Percentiles rank a stretch among this genome's conserved stretches.
Evolutionary conservation across 2,329 filamentous ascomycete genomes (phyloP).

Genomic region (Aureobasidium mangrovei): DNA sequence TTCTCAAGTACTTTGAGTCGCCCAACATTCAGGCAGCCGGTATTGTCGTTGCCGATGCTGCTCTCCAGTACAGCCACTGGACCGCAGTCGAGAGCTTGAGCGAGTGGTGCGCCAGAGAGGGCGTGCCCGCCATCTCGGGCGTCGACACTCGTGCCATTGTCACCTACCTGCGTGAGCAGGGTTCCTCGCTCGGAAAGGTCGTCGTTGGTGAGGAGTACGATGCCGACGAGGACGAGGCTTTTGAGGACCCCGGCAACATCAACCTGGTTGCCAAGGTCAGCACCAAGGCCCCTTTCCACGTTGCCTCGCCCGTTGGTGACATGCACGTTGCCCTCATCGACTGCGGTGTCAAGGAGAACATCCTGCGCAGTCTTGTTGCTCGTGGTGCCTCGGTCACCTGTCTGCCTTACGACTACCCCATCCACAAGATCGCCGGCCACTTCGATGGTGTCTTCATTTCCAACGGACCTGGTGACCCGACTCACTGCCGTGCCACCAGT

Average conservation of each 20-base stretch:
- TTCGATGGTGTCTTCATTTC: slow-evolving; percentile 99
- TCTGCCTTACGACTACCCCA: slow-evolving; percentile 94
- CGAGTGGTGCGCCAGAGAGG: slow-evolving; percentile 93
- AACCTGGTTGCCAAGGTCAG: slow-evolving; percentile 93
- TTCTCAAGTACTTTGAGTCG: slow-evolving; percentile 96
- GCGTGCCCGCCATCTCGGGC: slow-evolving; percentile 89
- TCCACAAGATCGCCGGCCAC: slow-evolving; percentile 96
- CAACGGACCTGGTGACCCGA: slow-evolving; percentile 96
- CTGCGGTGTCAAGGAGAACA: slow-evolving; percentile 99
- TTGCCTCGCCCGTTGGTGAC: slow-evolving; percentile 72
- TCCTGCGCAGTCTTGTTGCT: slow-evolving; percentile 84
- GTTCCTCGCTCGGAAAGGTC: slow-evolving; percentile 90
- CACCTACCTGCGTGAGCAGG: slow-evolving; percentile 89
- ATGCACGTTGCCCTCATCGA: slow-evolving; percentile 92
- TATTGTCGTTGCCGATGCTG: slow-evolving; percentile 91
- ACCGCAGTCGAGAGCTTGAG: slow-evolving; percentile 90
- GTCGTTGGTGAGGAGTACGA: slow-evolving; percentile 96
- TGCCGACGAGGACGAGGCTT: slow-evolving; percentile 94
- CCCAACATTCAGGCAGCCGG: slow-evolving; percentile 94
- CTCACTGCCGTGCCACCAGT: slow-evolving; percentile 88
- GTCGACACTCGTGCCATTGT: slow-evolving; percentile 97
- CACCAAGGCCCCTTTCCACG: slow-evolving; percentile 96
- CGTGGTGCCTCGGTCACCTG: slow-evolving; percentile 88
- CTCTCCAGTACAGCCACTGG: slow-evolving; percentile 94
- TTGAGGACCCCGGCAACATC: slow-evolving; percentile 89